Evolutionary conservation across 2,329 filamentous ascomycete genomes (phyloP), one percentile per base, ranked within the genome.

Genomic region (Pseudogymnoascus sp.): DNA sequence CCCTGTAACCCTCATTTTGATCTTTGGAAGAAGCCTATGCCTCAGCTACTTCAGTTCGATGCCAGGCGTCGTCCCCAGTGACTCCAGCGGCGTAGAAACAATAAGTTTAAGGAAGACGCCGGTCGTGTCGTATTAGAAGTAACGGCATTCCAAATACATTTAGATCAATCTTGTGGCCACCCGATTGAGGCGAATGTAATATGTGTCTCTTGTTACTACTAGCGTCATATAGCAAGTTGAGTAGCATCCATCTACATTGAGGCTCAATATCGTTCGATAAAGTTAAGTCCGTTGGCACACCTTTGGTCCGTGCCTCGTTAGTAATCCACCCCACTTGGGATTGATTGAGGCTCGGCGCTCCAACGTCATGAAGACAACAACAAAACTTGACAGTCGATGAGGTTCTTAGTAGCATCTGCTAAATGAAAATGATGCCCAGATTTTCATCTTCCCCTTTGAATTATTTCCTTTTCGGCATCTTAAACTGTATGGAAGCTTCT

Each of bases 1-100:
- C 16, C 73, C 70, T 18, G 81, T 77, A 14, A 74, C 70, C 68
- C 75, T 78, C 82, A 85, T 85, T 50, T 65, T 74, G 65, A 16
- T n/a, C 6, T n/a, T 8, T 18, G 38, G 47, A 12, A 18, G 47
- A 32, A 7, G 28, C 25, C 25, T 54, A 28, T 54, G 20, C 32
- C 28, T 54, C 47, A 32, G n/a, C 18, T 20, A n/a, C 12, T 54
- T 54, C 47, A 9, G 28, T 32, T 54, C 47, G 47, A 16, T 54
- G 18, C 2, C 47, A 54, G 16, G 18, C 47, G n/a, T 54, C 25
- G 47, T 32, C 25, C 47, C 47, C n/a, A 20, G 16, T 54, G 28
- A 32, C 16, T 32, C n/a, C 14, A 9, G 47, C 5, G 18, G n/a
- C 9, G 47, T 54, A 32, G 18, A 43, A 20, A 54, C 28, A 54